Evolutionary conservation across 2,329 filamentous ascomycete genomes (phyloP).

Genomic region (Alternaria consortialis): DNA sequence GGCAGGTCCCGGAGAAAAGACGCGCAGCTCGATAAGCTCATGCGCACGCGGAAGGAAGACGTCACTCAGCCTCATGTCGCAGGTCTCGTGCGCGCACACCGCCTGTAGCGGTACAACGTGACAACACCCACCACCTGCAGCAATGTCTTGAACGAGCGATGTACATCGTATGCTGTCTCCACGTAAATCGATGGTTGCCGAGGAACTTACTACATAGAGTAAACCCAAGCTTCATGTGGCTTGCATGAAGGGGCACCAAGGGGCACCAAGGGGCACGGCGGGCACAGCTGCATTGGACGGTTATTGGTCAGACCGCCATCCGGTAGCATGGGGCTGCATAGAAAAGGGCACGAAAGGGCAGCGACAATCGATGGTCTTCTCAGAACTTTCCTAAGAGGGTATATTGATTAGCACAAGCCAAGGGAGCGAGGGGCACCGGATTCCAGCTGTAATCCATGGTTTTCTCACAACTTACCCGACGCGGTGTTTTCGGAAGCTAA

Average conservation of each 20-base stretch:
- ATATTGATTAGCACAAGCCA: not conserved
- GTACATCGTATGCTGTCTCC: not conserved
- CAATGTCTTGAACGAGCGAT: not conserved
- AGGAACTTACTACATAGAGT: not conserved
- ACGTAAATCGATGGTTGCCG: not conserved
- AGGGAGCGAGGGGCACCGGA: not conserved
- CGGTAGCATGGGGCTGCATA: not conserved
- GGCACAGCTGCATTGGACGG: not conserved
- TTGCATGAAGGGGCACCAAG: conserved; percentile 1
- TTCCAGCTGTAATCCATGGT: not conserved
- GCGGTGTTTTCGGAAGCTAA: not conserved
- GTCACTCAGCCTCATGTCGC: conserved; percentile 9
- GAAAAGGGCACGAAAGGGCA: conserved; percentile 15
- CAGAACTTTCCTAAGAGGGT: not conserved
- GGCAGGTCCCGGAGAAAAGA: not conserved
- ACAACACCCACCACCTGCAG: not conserved
- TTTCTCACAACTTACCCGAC: not conserved
- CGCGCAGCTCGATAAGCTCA: conserved; percentile 10
- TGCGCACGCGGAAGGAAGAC: conserved; percentile 1
- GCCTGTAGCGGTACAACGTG: not conserved
- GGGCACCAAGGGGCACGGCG: conserved; percentile 6
- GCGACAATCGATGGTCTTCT: not conserved
- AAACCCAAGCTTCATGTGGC: not conserved
- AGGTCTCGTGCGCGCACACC: conserved; percentile 10
- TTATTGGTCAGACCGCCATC: not conserved